Evolutionary conservation across 148 eudicot genomes (phyloP).

Genomic region (Dysphania ambrosioides): DNA sequence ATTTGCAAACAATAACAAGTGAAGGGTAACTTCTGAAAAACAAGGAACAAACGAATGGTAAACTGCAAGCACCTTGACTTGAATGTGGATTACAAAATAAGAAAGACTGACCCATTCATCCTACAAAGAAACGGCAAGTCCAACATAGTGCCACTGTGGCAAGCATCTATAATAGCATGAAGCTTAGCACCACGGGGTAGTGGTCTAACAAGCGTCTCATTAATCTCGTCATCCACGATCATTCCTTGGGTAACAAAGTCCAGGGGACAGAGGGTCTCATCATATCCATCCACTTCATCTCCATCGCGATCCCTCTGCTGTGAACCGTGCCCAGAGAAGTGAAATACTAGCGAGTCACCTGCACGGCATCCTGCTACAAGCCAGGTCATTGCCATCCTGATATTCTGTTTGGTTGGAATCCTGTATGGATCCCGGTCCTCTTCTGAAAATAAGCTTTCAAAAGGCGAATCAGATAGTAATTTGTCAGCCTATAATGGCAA

Average conservation of each 20-base stretch:
- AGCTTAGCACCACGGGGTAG: conserved; percentile 82
- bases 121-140: conserved; percentile 89
- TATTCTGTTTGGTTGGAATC: conserved; percentile 72
- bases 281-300: conserved; percentile 91
- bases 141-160: conserved; percentile 93
- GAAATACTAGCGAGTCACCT: conserved; percentile 89
- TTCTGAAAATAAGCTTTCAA: conserved; percentile 50
- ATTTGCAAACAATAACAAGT: neutral
- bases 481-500: neutral
- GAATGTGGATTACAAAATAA: neutral
- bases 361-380: conserved; percentile 83
- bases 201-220: conserved; percentile 78
- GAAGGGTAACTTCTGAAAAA: neutral
- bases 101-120: conserved; percentile 62
- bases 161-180: conserved; percentile 94
- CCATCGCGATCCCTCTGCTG: conserved; percentile 59
- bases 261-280: conserved; percentile 91
- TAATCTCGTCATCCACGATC: conserved; percentile 95
- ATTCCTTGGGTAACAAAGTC: conserved; percentile 90
- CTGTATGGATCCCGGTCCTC: conserved; percentile 82
- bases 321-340: conserved; percentile 96
- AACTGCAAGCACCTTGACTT: too few relatives aligned
- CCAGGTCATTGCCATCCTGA: conserved; percentile 87
- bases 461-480: conserved; percentile 9
- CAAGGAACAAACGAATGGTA: neutral